phyloP scores from a whole-genome alignment of 345 rosid genomes.

The rapeseed (Brassica napus) region Da-Ae NC_063445.1:9707001-9707500 shows the following conservation, averaged over 20 bases:
- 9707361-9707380: constrained; percentile 95
- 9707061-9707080: constrained; percentile 81
- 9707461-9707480: constrained; percentile 87
- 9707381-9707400: neutral
- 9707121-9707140: neutral
- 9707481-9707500: constrained; percentile 96
- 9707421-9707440: neutral
- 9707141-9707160: neutral
- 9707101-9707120: constrained; percentile 53
- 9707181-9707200: constrained; percentile 4
- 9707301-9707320: constrained; percentile 91
- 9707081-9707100: constrained; percentile 75
- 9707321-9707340: constrained; percentile 99
- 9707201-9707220: constrained; percentile 81
- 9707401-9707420: neutral
- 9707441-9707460: constrained; percentile 47
- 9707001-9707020: constrained; percentile 59
- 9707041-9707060: constrained; percentile 86
- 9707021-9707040: constrained; percentile 84
- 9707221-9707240: constrained; percentile 56
- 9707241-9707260: constrained; percentile 74
- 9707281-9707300: constrained; percentile 92
- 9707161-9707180: neutral
- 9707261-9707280: constrained; percentile 82
- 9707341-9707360: constrained; percentile 98